phyloP scores from a whole-genome alignment of 768 basidiomycete genomes.

The Tulasnella sp. region DNA sequence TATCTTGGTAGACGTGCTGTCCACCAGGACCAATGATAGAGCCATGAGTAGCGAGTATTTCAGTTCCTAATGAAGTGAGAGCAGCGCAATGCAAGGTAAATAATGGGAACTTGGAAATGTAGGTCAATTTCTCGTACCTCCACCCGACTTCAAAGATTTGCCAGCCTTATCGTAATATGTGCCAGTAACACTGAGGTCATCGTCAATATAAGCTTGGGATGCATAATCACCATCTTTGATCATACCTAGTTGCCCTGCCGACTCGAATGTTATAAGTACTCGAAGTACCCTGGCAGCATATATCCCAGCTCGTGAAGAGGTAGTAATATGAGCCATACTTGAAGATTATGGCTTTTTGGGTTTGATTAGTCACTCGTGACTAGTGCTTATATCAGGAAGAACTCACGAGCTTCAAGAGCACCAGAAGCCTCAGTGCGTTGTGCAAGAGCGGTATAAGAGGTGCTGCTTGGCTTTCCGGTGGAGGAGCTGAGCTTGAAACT shows the following conservation, averaged over 20 bases:
- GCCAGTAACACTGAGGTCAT: constrained; percentile 29
- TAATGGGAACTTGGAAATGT: too few relatives aligned
- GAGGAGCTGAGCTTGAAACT: constrained; percentile 27
- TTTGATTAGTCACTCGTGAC: too few relatives aligned
- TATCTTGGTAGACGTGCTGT: constrained; percentile 34
- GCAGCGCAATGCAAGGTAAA: background rate
- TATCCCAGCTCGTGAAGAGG: constrained; percentile 44
- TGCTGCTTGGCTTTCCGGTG: constrained; percentile 32
- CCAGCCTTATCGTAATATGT: constrained; percentile 37
- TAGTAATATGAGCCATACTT: constrained; percentile 38
- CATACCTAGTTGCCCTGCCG: constrained; percentile 35
- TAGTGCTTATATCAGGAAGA: too few relatives aligned
- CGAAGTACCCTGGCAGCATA: constrained; percentile 36
- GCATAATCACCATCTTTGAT: constrained; percentile 1
- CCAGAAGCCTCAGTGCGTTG: constrained; percentile 33
- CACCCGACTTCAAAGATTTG: constrained; percentile 34
- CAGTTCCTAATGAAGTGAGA: background rate
- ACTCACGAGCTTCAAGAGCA: constrained; percentile 42
- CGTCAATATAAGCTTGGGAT: background rate
- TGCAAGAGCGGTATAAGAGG: constrained; percentile 33
- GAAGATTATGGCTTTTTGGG: constrained; percentile 34
- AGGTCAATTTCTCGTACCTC: too few relatives aligned
- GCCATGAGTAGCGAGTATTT: background rate
- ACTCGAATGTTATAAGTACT: constrained; percentile 52
- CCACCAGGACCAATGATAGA: constrained; percentile 44